Conservation (phyloP, 495 filamentous ascomycete species). For the Sabuloglossum arenarium region DNA sequence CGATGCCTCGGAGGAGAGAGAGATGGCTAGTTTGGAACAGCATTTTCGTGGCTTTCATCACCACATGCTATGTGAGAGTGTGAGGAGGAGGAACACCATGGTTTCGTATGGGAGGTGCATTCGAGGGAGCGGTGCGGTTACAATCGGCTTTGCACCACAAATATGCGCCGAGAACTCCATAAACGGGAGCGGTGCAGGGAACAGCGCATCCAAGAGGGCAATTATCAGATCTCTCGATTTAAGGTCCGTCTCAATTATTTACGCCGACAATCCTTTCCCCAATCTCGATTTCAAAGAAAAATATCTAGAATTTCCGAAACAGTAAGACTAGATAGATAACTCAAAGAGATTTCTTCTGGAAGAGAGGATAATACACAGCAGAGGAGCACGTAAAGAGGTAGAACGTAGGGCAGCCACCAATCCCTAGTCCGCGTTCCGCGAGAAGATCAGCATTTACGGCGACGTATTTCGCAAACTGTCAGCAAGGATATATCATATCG, state of each 20-base stretch:
- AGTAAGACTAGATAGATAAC: not conserved
- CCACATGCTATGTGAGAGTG: not conserved
- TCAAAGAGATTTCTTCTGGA: not conserved
- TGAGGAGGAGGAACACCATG: not conserved
- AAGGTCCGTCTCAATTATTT: too few relatives aligned
- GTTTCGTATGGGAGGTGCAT: not conserved
- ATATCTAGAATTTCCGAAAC: too few relatives aligned
- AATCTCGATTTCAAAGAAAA: not conserved
- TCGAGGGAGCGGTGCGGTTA: not conserved
- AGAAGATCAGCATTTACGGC: not conserved
- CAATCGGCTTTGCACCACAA: not conserved
- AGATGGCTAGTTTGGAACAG: not conserved
- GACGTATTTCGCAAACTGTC: not conserved
- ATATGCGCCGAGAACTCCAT: too few relatives aligned
- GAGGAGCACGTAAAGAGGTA: not conserved
- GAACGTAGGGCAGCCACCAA: not conserved
- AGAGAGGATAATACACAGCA: not conserved
- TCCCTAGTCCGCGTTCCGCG: too few relatives aligned
- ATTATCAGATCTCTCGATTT: too few relatives aligned
- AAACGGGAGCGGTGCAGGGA: too few relatives aligned
- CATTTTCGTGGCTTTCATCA: not conserved
- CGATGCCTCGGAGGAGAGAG: not conserved
- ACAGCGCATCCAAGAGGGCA: too few relatives aligned
- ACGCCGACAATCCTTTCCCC: too few relatives aligned
- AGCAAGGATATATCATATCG: not conserved